Evolutionary conservation across 2,329 filamentous ascomycete species (phyloP).

Genomic region (Fusarium zealandicum): DNA sequence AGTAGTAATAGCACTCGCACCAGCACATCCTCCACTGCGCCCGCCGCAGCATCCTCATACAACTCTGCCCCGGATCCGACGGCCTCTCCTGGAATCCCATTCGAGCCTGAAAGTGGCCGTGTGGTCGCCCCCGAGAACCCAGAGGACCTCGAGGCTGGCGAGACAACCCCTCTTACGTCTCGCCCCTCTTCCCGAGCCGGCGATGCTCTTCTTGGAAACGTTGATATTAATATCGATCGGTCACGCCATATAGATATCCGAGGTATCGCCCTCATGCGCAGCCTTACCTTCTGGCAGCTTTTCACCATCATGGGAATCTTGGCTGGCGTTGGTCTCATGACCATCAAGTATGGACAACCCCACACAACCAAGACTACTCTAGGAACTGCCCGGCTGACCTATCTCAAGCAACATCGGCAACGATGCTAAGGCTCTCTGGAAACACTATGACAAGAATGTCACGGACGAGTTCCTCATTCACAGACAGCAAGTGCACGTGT

Average conservation of each 20-base stretch:
- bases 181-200: constrained; percentile 60
- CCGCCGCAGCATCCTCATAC: constrained; percentile 30
- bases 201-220: constrained; percentile 62
- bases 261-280: constrained; percentile 75
- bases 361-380: not conserved
- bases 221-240: constrained; percentile 73
- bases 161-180: constrained; percentile 83
- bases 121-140: constrained; percentile 36
- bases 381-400: constrained; percentile 15
- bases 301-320: constrained; percentile 89
- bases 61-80: constrained; percentile 27
- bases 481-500: constrained; percentile 90
- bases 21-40: constrained; percentile 33
- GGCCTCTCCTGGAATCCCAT: constrained; percentile 37
- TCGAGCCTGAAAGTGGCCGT: constrained; percentile 41
- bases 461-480: constrained; percentile 77
- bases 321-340: constrained; percentile 95
- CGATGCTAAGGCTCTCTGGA: constrained; percentile 87
- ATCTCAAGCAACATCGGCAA: constrained; percentile 86
- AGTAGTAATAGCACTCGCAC: constrained; percentile 46
- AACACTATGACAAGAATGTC: constrained; percentile 77
- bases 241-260: constrained; percentile 90
- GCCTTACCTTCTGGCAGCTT: constrained; percentile 87
- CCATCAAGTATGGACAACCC: constrained; percentile 80
- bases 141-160: constrained; percentile 62